phyloP scores from a whole-genome alignment of 306 rosid genomes.

The Vigna unguiculata region DNA sequence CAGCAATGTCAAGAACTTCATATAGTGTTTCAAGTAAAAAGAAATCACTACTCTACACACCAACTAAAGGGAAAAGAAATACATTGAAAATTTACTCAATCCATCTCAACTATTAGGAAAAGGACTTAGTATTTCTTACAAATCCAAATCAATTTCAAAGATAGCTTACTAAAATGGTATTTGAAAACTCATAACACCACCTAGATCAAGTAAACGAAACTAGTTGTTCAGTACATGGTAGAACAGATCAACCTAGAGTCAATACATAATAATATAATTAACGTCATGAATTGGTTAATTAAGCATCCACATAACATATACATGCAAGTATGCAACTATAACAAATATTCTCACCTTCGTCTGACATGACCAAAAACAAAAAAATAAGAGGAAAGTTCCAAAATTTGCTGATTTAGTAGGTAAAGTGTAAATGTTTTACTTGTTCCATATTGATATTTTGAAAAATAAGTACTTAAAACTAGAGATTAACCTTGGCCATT shows the following conservation, averaged over 20 bases:
- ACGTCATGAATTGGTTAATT: background rate
- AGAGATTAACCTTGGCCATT: background rate
- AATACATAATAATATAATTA: background rate
- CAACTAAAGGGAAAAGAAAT: background rate
- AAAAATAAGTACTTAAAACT: background rate
- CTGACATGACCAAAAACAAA: background rate
- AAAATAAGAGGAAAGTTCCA: background rate
- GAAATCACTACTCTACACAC: constrained; percentile 2
- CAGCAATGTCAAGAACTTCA: constrained; percentile 34
- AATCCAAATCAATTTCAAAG: background rate
- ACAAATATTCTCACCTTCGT: background rate
- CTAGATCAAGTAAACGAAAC: background rate
- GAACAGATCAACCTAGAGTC: background rate
- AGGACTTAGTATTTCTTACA: background rate
- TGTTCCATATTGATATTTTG: background rate
- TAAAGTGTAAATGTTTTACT: background rate
- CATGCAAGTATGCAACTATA: background rate
- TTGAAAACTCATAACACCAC: background rate
- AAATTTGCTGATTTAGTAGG: background rate
- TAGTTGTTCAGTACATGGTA: background rate
- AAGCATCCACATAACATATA: background rate
- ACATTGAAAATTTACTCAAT: background rate
- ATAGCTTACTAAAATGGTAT: background rate
- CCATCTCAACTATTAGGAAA: background rate
- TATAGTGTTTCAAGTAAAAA: constrained; percentile 23